Base-by-base conservation (phyloP, 2,329 filamentous ascomycete species). In the Cercospora nicotianae region DNA sequence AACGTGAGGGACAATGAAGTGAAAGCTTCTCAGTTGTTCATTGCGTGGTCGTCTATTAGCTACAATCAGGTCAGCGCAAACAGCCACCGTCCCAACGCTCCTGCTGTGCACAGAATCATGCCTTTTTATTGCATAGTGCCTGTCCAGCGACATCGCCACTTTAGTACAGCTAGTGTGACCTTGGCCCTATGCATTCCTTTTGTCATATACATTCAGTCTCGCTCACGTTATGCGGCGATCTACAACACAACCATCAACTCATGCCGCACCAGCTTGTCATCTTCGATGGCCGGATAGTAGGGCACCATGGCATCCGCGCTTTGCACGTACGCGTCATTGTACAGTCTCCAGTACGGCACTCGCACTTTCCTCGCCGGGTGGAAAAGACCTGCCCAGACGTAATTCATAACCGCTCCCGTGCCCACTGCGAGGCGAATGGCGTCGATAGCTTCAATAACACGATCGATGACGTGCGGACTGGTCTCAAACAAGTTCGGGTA, bases 401-500 rank as follows among this genome's bases (percentile, higher is more conserved):
- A 99, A 82, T 99, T 99, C 86, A 99, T 91, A 39, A 97, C 92
- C 23, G 96, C 83, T 2, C 95, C 95, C 0, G 93, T 92, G 0
- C 95, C 95, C 55, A 98, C 91, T 0, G 94, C 93, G 84, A 97
- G 93, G 59, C 95, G 89, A 70, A 99, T 92, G 45, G 94, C 95
- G 80, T 98, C 95, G 73, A 99, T 96, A 61, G 96, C 95, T 80
- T 99, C 96, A 71, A 99, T 91, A 73, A 99, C 96, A 55, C 95
- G 90, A 81, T 99, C 95, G 75, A 99, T 99, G 75, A 99, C 95
- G 86, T 99, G 95, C 0, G 95, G 95, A 74, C 91, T 95, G 5
- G 95, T 99, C 81, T 99, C 95, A 80, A 98, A 99, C 65, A 99
- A 86, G 80, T 99, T 99, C 36, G 95, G 96, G 80, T 94, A 97